Percentiles rank a stretch among this genome's conserved stretches.
Conservation (phyloP, 768 basidiomycete species). For the Goffeauzyma gilvescens region DNA sequence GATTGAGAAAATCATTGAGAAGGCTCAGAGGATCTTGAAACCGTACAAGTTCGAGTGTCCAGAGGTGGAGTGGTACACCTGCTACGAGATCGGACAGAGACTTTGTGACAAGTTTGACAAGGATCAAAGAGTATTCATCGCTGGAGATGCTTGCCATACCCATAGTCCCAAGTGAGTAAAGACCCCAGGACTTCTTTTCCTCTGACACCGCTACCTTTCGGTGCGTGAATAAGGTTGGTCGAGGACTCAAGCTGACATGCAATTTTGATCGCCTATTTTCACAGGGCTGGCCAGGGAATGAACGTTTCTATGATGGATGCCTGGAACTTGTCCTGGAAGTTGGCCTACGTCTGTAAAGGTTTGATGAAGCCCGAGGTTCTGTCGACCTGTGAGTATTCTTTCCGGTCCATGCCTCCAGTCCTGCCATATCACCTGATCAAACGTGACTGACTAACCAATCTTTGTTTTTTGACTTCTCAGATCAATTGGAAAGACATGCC, state of each 20-base stretch:
- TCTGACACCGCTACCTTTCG: too few relatives aligned
- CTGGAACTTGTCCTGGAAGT: conserved; percentile 56
- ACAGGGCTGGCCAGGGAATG: conserved; percentile 19
- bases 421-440: too few relatives aligned
- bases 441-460: too few relatives aligned
- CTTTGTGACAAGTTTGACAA: conserved; percentile 6
- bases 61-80: conserved; percentile 18
- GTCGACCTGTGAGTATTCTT: too few relatives aligned
- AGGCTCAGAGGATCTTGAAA: conserved; percentile 10
- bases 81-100: conserved; percentile 19
- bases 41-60: conserved; percentile 16
- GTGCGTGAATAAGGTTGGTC: too few relatives aligned
- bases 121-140: conserved; percentile 16
- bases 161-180: not conserved
- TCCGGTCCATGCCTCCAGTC: too few relatives aligned
- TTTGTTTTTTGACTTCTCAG: not conserved
- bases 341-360: conserved; percentile 43
- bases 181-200: too few relatives aligned
- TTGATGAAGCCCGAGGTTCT: too few relatives aligned
- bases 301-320: conserved; percentile 38
- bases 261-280: not conserved
- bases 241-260: not conserved
- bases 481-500: conserved; percentile 41
- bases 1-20: conserved; percentile 11
- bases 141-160: conserved; percentile 17